Evolutionary conservation across 2,329 filamentous ascomycete species (phyloP).

Genomic region (Xylariaceae sp.): DNA sequence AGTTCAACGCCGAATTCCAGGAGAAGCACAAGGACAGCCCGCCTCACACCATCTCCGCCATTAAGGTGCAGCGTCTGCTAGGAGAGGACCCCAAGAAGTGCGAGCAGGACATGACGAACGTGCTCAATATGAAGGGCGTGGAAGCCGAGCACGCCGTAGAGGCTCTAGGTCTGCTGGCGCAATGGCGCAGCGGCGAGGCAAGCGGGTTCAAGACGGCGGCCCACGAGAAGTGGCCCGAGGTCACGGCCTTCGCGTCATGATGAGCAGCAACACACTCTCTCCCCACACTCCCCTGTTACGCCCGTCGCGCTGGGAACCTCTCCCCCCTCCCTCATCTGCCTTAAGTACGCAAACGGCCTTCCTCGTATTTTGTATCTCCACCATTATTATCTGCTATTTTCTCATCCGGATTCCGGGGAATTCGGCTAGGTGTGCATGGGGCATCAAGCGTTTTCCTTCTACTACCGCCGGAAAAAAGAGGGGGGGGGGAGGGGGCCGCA

Average conservation of each 20-base stretch:
- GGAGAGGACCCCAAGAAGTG: constrained; percentile 58
- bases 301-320: too few relatives aligned
- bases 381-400: too few relatives aligned
- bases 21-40: constrained; percentile 64
- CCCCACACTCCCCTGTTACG: too few relatives aligned
- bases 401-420: too few relatives aligned
- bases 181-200: constrained; percentile 54
- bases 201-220: constrained; percentile 54
- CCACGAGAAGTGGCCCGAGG: constrained; percentile 53
- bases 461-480: too few relatives aligned
- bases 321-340: too few relatives aligned
- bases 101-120: constrained; percentile 62
- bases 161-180: constrained; percentile 46
- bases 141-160: constrained; percentile 52
- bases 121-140: constrained; percentile 50
- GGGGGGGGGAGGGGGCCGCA: too few relatives aligned
- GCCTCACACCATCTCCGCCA: constrained; percentile 63
- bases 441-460: too few relatives aligned
- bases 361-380: too few relatives aligned
- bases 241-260: constrained; percentile 51
- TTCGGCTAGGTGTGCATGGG: too few relatives aligned
- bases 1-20: constrained; percentile 69
- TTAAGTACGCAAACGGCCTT: too few relatives aligned
- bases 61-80: constrained; percentile 62
- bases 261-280: too few relatives aligned